phyloP scores from a whole-genome alignment of 1,139 yeast genomes.

The Sugiyamaella neomexicana region DNA sequence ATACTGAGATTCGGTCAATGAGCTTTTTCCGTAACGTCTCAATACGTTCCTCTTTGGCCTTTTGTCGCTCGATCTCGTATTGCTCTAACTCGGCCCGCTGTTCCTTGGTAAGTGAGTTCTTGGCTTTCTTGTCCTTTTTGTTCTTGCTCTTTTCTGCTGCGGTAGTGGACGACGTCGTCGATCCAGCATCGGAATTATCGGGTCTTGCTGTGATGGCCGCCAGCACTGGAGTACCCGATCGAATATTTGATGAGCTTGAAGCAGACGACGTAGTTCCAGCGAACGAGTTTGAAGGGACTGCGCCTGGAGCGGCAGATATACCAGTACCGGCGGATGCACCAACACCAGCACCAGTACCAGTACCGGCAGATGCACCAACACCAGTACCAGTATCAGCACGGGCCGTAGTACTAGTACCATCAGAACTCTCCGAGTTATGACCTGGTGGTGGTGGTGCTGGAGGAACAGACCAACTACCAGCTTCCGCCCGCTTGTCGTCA shows the following conservation, averaged over 20 bases:
- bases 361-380: slow-evolving; percentile 4
- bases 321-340: slow-evolving; percentile 2
- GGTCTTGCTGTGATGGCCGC: slow-evolving; percentile 12
- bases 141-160: slow-evolving; percentile 30
- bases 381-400: slow-evolving; percentile 14
- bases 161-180: background rate
- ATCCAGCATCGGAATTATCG: background rate
- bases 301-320: slow-evolving; percentile 9
- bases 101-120: slow-evolving; percentile 42
- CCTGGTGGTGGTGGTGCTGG: slow-evolving; percentile 11
- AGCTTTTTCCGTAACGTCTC: slow-evolving; percentile 63
- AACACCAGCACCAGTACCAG: background rate
- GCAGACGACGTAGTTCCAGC: slow-evolving; percentile 13
- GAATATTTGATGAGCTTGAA: background rate
- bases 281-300: no score
- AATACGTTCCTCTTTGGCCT: slow-evolving; percentile 71
- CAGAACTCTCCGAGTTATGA: slow-evolving; percentile 8
- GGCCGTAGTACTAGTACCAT: background rate
- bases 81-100: slow-evolving; percentile 68
- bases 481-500: slow-evolving; percentile 16
- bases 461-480: slow-evolving; percentile 14
- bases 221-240: slow-evolving; percentile 2
- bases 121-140: slow-evolving; percentile 34
- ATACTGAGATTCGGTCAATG: slow-evolving; percentile 64
- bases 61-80: slow-evolving; percentile 74